These are phyloP conservation scores for Lentinula novae-zelandiae DNA, from an alignment of 1,284 basidiomycete species.

Conservation along the genomic window DNA sequence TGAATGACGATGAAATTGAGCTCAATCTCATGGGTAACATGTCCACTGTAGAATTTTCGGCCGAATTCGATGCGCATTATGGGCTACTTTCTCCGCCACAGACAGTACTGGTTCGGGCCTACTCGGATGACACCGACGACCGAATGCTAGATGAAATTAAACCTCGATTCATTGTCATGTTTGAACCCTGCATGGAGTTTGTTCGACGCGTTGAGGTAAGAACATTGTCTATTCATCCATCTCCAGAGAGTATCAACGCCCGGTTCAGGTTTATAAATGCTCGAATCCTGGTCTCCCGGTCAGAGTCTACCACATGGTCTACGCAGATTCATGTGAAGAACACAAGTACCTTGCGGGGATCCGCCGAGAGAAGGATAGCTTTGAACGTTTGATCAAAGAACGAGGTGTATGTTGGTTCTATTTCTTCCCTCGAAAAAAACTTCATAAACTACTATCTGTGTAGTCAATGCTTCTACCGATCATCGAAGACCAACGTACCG, in stretches of 20 bases:
- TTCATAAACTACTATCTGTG: background rate
- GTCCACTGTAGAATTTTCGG: slow-evolving; percentile 31
- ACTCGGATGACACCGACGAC: slow-evolving; percentile 93
- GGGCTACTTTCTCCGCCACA: slow-evolving; percentile 81
- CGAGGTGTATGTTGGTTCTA: slow-evolving; percentile 62
- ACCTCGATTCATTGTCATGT: slow-evolving; percentile 93
- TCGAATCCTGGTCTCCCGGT: slow-evolving; percentile 78
- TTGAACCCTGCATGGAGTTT: slow-evolving; percentile 93
- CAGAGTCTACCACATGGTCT: slow-evolving; percentile 95
- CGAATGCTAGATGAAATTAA: slow-evolving; percentile 83
- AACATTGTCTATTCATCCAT: no score
- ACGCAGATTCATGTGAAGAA: slow-evolving; percentile 91
- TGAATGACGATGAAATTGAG: slow-evolving; percentile 23
- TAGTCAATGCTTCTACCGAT: slow-evolving; percentile 92
- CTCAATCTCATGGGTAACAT: slow-evolving; percentile 26
- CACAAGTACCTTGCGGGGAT: slow-evolving; percentile 91
- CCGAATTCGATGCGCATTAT: slow-evolving; percentile 76
- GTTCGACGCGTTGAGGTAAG: slow-evolving; percentile 87
- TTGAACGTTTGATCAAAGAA: slow-evolving; percentile 91
- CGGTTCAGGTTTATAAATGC: slow-evolving; percentile 74
- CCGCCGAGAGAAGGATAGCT: slow-evolving; percentile 90
- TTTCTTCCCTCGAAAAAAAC: background rate
- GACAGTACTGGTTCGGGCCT: slow-evolving; percentile 83
- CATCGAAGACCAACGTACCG: slow-evolving; percentile 62
- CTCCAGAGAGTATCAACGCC: no score